Conservation (phyloP, 768 basidiomycete species). For the Phylloporus rhodoxanthus region DNA sequence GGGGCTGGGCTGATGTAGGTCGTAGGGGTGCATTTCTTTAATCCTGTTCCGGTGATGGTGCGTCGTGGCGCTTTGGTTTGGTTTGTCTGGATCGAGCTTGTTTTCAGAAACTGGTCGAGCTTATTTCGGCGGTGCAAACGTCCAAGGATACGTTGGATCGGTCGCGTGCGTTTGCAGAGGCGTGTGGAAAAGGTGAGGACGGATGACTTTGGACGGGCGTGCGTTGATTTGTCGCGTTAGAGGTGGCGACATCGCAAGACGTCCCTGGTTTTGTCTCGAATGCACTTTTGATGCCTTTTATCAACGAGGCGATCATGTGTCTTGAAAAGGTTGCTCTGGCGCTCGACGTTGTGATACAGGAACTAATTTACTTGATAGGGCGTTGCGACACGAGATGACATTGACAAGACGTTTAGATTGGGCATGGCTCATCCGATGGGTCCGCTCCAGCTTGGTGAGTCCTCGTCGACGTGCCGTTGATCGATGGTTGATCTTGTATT, state of each 20-base stretch:
- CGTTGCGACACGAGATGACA: conserved; percentile 88
- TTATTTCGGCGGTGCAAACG: conserved; percentile 92
- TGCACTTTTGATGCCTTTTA: conserved; percentile 92
- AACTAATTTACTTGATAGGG: conserved; percentile 43
- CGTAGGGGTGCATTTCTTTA: conserved; percentile 87
- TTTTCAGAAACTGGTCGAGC: conserved; percentile 82
- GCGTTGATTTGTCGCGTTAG: conserved; percentile 34
- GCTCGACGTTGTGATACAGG: background rate
- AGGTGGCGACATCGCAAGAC: conserved; percentile 86
- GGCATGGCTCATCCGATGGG: conserved; percentile 98
- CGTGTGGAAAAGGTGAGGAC: conserved; percentile 77
- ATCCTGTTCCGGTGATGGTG: conserved; percentile 96
- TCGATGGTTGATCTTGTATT: conserved; percentile 4
- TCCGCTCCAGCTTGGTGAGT: conserved; percentile 74
- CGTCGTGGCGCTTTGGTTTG: conserved; percentile 11
- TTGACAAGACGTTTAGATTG: conserved; percentile 88
- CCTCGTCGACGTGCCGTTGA: background rate
- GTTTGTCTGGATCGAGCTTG: background rate
- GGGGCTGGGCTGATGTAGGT: background rate
- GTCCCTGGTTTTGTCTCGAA: conserved; percentile 96
- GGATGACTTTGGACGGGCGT: background rate
- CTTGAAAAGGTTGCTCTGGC: conserved; percentile 65
- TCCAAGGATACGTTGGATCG: conserved; percentile 67
- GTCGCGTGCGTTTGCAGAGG: conserved; percentile 74
- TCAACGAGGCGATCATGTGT: conserved; percentile 95